Evolutionary conservation across 352 stramenopile species (phyloP).

Genomic region (Phytophthora hibernalis): DNA sequence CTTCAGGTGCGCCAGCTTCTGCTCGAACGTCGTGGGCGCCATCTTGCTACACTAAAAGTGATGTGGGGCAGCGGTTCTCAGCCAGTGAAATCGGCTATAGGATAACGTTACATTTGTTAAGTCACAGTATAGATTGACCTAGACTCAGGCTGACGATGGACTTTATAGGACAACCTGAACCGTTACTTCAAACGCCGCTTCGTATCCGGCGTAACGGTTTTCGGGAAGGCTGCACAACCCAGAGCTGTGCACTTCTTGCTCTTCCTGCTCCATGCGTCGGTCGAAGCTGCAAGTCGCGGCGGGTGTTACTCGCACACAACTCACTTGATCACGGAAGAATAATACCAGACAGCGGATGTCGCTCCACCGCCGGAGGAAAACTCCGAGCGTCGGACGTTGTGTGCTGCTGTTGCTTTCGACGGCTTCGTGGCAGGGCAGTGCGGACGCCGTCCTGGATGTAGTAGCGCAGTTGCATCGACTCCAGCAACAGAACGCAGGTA

Average conservation of each 20-base stretch:
- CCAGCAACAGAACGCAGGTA: conserved; percentile 8
- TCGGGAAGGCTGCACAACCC: neutral
- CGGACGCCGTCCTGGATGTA: conserved; percentile 31
- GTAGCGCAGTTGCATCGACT: conserved; percentile 33
- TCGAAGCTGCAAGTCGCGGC: conserved; percentile 14
- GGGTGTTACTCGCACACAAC: conserved; percentile 25
- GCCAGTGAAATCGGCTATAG: conserved; percentile 16
- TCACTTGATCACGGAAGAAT: conserved; percentile 26
- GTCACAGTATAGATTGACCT: conserved; percentile 1
- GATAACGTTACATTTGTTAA: neutral
- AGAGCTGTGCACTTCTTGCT: neutral
- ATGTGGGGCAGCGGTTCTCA: neutral
- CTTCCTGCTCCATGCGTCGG: conserved; percentile 10
- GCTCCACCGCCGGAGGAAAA: conserved; percentile 12
- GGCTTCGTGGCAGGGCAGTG: conserved; percentile 3
- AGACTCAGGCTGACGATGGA: neutral
- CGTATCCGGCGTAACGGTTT: neutral
- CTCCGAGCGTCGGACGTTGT: neutral
- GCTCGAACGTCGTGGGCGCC: conserved; percentile 74
- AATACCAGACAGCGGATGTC: conserved; percentile 21
- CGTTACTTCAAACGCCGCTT: conserved; percentile 31
- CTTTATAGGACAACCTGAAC: neutral
- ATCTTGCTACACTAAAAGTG: conserved; percentile 43
- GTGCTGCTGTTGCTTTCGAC: conserved; percentile 17
- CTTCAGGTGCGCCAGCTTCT: conserved; percentile 75